A percentile compares a stretch with the other conserved stretches of the same genome.
Evolutionary conservation across 345 rosid genomes (phyloP).

Genomic region (Laguncularia racemosa): DNA sequence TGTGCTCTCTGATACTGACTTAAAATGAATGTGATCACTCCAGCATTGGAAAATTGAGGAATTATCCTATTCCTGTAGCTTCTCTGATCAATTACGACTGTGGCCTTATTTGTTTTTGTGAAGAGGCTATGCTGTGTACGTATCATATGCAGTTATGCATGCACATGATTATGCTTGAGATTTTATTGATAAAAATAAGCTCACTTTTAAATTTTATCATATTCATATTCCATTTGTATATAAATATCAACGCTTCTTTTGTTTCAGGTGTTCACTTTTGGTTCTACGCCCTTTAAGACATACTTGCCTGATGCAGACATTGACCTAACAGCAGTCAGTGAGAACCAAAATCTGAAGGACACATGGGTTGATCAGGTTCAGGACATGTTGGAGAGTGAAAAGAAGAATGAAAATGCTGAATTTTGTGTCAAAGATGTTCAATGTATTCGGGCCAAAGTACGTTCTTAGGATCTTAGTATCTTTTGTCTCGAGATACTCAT

Average conservation of each 20-base stretch:
- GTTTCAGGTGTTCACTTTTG: slow-evolving; percentile 78
- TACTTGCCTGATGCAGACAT: slow-evolving; percentile 99
- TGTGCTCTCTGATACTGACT: no score
- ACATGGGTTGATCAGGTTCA: slow-evolving; percentile 94
- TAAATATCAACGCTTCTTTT: slow-evolving; percentile 7
- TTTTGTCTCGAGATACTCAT: background rate
- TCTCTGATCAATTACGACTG: no score
- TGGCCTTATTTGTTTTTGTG: no score
- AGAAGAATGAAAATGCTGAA: slow-evolving; percentile 78
- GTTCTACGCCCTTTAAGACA: slow-evolving; percentile 96
- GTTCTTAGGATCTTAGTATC: slow-evolving; percentile 4
- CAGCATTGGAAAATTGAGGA: no score
- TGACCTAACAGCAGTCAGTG: slow-evolving; percentile 75
- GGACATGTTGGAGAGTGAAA: slow-evolving; percentile 84
- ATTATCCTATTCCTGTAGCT: no score
- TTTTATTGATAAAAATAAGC: no score
- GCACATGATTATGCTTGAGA: no score
- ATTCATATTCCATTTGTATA: background rate
- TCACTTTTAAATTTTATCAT: no score
- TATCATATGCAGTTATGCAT: no score
- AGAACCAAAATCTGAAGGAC: slow-evolving; percentile 66
- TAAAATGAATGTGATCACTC: no score
- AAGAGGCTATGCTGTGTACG: no score
- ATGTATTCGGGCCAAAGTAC: slow-evolving; percentile 95
- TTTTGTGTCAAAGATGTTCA: slow-evolving; percentile 94